Evolutionary conservation across 2,329 filamentous ascomycete species (phyloP), one percentile per base, ranked within the genome.

Genomic region (Periglandula ipomoeae): DNA sequence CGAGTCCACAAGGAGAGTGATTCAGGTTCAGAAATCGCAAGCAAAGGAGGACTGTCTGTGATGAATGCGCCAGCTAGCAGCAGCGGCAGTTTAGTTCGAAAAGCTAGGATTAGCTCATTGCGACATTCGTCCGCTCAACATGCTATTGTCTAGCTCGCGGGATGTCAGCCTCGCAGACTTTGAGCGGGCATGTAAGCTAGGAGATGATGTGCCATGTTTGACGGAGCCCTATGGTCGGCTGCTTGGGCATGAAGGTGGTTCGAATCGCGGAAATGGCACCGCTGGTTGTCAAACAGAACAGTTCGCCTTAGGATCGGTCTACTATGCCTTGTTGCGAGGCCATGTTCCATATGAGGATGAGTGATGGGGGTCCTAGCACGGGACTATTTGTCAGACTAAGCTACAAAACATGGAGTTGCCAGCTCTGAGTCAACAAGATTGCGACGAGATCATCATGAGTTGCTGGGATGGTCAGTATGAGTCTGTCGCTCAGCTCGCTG

Each of bases 61-160:
- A 11, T 53, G 50, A 50, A 50, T 50, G 45, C 44, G 49, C 27
- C 52, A 53, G 48, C 34, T 53, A 26, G 30, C 46, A 24, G 26
- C 52, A 19, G 50, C 52, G 17, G 46, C 48, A 7, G 46, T 46
- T 20, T 53, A 46, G 52, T 45, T 53, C n/a, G 50, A 52, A 27
- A 15, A 26, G 17, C 50, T 50, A 6, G 45, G 50, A 1, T 45
- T 53, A 11, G 45, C 45, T 3, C 50, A 53, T 27, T 50, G 52
- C 35, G 50, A 52, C 9, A 52, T 53, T 43, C 42, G 47, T 7
- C 44, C 44, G 22, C 45, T 23, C 9, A 53, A 53, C 3, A 52
- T 52, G 13, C 38, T 52, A 8, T 22, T 53, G 11, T 52, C 20
- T 30, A 11, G 11, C 10, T 13, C 44, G 39, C 20, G 44, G 37